A percentile compares a stretch with the other conserved stretches of the same genome.
phyloP scores from a whole-genome alignment of 192 early-diverging fungal genomes.

The Blastocladiella britannica region DNA sequence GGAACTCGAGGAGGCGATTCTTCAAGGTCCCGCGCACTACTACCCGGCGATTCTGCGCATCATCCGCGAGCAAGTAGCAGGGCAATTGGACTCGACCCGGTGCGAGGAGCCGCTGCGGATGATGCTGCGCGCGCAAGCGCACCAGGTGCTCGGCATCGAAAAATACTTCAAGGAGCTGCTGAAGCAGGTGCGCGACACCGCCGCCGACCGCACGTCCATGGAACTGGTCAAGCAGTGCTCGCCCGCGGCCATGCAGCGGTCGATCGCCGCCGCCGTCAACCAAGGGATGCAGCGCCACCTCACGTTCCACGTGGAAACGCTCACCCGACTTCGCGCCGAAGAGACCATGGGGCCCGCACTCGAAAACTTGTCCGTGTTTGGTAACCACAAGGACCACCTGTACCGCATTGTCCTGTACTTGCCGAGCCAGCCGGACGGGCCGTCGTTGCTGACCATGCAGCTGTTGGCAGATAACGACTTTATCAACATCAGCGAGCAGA shows the following conservation, averaged over 20 bases:
- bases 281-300: constrained; percentile 19
- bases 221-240: constrained; percentile 44
- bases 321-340: constrained; percentile 24
- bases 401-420: neutral
- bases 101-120: constrained; percentile 77
- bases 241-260: too few relatives aligned
- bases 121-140: constrained; percentile 76
- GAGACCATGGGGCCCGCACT: constrained; percentile 47
- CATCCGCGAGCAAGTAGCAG: constrained; percentile 54
- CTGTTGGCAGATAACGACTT: constrained; percentile 74
- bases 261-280: too few relatives aligned
- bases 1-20: too few relatives aligned
- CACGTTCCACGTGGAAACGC: constrained; percentile 4
- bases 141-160: constrained; percentile 73
- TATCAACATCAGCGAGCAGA: constrained; percentile 68
- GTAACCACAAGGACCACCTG: neutral
- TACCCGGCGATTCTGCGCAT: constrained; percentile 55
- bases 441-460: constrained; percentile 58
- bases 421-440: constrained; percentile 14
- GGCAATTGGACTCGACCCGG: constrained; percentile 50
- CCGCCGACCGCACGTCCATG: constrained; percentile 39
- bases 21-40: constrained; percentile 45
- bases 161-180: constrained; percentile 58
- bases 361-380: constrained; percentile 1
- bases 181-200: constrained; percentile 50